These are phyloP conservation scores for Elongisporangium prolatum DNA, from an alignment of 352 stramenopile species.

Conservation along the genomic window DNA sequence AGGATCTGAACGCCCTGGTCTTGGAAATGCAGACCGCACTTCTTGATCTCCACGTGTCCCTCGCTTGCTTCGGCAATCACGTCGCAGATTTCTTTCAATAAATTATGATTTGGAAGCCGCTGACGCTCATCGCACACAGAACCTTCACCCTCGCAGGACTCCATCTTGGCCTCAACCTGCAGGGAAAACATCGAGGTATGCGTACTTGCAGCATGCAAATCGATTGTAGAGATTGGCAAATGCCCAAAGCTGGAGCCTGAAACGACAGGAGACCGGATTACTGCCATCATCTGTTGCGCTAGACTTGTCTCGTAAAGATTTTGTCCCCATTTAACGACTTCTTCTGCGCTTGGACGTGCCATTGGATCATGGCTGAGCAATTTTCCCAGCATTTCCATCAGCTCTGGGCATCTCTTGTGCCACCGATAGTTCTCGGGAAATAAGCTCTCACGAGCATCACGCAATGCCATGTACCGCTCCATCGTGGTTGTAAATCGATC, in stretches of 20 bases:
- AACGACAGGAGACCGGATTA: conserved; percentile 34
- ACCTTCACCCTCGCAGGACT: conserved; percentile 25
- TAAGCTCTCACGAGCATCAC: conserved; percentile 63
- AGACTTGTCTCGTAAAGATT: conserved; percentile 65
- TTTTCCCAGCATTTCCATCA: conserved; percentile 63
- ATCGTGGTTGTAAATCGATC: conserved; percentile 87
- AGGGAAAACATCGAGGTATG: conserved; percentile 39
- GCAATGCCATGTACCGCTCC: conserved; percentile 84
- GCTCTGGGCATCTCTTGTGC: conserved; percentile 49
- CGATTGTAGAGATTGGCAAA: conserved; percentile 15
- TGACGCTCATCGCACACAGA: conserved; percentile 32
- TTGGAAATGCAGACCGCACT: conserved; percentile 73
- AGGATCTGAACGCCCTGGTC: conserved; percentile 66
- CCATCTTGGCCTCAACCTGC: conserved; percentile 61
- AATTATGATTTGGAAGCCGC: conserved; percentile 76
- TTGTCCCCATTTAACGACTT: conserved; percentile 78
- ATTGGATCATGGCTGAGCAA: conserved; percentile 52
- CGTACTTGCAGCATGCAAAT: neutral
- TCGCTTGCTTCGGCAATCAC: conserved; percentile 57
- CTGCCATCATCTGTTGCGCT: conserved; percentile 45
- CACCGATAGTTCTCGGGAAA: conserved; percentile 52
- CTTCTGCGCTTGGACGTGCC: conserved; percentile 47
- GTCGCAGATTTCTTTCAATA: conserved; percentile 83
- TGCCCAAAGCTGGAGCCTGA: conserved; percentile 4
- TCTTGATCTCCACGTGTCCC: conserved; percentile 74